phyloP scores from a whole-genome alignment of 164 flowering plant genomes.

The Magnolia sinica region DNA sequence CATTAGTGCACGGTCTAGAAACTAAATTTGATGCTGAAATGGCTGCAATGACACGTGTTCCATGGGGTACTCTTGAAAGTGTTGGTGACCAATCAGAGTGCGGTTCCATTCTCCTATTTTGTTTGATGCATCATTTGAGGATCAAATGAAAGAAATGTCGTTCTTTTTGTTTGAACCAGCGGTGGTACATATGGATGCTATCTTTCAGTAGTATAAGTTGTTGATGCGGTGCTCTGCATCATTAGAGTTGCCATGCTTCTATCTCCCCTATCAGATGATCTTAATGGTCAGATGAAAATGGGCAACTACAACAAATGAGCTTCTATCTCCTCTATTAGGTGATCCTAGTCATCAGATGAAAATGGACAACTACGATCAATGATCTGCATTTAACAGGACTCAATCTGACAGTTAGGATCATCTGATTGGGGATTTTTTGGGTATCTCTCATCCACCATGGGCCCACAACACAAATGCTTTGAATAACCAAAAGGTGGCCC shows the following conservation, averaged over 20 bases:
- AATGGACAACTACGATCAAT: no score
- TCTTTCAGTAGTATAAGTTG: background rate
- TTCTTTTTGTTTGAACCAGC: background rate
- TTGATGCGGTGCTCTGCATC: no score
- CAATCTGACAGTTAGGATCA: background rate
- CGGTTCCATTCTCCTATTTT: slow-evolving; percentile 9
- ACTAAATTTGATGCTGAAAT: slow-evolving; percentile 95
- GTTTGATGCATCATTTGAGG: background rate
- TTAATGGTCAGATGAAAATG: no score
- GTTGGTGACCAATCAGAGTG: slow-evolving; percentile 99
- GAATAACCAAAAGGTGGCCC: no score
- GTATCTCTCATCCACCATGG: background rate
- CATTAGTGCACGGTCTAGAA: slow-evolving; percentile 90
- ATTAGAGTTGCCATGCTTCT: no score
- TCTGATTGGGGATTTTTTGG: background rate
- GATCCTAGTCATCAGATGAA: no score
- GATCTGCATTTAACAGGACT: background rate
- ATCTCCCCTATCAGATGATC: no score
- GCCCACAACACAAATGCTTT: no score
- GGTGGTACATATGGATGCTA: background rate
- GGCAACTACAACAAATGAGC: no score
- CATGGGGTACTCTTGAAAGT: slow-evolving; percentile 97
- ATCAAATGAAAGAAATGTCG: background rate
- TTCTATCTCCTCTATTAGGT: no score
- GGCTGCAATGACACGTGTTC: slow-evolving; percentile 97